Conservation (phyloP, 306 rosid species). For the Oemleria cerasiformis region DNA sequence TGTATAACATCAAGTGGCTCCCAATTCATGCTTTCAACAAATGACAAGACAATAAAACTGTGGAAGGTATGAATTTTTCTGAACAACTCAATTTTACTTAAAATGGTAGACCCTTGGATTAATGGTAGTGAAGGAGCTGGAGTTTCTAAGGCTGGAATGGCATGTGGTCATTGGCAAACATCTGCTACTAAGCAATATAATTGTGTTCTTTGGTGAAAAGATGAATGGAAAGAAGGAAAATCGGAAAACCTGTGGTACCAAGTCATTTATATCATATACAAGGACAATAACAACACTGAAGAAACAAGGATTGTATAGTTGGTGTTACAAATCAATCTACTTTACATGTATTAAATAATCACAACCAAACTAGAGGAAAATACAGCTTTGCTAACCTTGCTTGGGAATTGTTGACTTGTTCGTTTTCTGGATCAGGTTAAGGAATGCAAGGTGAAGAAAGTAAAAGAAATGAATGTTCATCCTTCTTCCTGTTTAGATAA, state of each 20-base stretch:
- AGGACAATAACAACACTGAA: background rate
- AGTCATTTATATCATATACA: background rate
- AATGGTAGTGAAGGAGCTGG: background rate
- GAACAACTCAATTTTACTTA: background rate
- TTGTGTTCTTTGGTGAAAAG: background rate
- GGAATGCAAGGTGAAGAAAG: conserved; percentile 49
- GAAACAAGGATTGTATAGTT: background rate
- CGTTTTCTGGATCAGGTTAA: conserved; percentile 41
- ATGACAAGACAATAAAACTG: conserved; percentile 64
- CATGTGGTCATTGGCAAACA: background rate
- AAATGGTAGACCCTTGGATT: background rate
- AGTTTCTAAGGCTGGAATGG: background rate
- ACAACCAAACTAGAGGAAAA: background rate
- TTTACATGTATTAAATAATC: background rate
- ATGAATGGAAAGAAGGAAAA: background rate
- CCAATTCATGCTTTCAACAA: conserved; percentile 53
- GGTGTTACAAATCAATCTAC: background rate
- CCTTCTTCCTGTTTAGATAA: conserved; percentile 46
- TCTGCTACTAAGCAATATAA: background rate
- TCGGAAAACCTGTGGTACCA: background rate
- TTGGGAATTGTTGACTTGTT: conserved; percentile 1
- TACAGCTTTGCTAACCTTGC: background rate
- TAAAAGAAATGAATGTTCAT: conserved; percentile 40
- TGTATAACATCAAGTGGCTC: conserved; percentile 49
- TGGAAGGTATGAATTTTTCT: conserved; percentile 49